These are phyloP conservation scores for Wickerhamomyces bisporus DNA, from an alignment of 805 yeast genomes.

Conservation along the genomic window DNA sequence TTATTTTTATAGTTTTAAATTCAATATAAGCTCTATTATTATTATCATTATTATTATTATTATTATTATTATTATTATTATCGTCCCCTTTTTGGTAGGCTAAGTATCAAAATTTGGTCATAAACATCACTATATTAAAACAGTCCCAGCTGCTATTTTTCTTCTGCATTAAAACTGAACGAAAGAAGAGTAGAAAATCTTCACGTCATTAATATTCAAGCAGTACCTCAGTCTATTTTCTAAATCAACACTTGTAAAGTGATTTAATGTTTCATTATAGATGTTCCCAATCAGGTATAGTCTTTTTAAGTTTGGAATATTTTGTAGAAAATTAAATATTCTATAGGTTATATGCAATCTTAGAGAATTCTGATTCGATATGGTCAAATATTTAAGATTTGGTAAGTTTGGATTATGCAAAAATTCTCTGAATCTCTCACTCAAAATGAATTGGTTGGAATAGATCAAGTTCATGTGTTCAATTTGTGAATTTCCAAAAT, in stretches of 20 bases:
- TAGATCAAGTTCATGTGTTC: slow-evolving; percentile 23
- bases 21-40: too few relatives aligned
- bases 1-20: too few relatives aligned
- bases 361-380: slow-evolving; percentile 24
- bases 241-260: slow-evolving; percentile 23
- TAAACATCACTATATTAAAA: too few relatives aligned
- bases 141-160: not conserved
- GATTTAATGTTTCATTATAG: slow-evolving; percentile 28
- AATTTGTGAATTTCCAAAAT: slow-evolving; percentile 23
- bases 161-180: slow-evolving; percentile 19
- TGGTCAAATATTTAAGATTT: slow-evolving; percentile 21
- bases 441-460: slow-evolving; percentile 28
- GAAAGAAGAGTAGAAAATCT: slow-evolving; percentile 30
- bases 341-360: slow-evolving; percentile 28
- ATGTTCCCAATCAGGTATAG: slow-evolving; percentile 28
- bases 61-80: too few relatives aligned
- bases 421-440: slow-evolving; percentile 31
- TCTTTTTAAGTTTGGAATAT: slow-evolving; percentile 27
- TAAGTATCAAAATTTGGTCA: too few relatives aligned
- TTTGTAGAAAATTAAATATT: slow-evolving; percentile 27
- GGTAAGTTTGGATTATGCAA: slow-evolving; percentile 25
- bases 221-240: slow-evolving; percentile 24
- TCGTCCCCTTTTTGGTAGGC: too few relatives aligned
- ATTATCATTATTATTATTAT: too few relatives aligned
- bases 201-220: slow-evolving; percentile 26